Evolutionary conservation across 73 alveolate species (phyloP).

Genomic region (Paramecium sonneborni): DNA sequence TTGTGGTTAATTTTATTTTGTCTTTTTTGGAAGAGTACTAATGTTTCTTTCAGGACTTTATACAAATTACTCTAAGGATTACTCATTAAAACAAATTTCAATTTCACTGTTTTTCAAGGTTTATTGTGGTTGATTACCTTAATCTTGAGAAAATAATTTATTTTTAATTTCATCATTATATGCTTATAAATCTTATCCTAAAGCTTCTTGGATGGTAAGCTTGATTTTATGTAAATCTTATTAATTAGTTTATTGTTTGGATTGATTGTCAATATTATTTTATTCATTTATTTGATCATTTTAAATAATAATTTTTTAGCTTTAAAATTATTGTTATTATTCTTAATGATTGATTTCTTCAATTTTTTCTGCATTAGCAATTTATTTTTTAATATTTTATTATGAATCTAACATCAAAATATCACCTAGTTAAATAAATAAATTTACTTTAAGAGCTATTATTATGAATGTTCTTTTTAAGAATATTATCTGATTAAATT

Average conservation of each 20-base stretch:
- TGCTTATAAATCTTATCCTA: neutral
- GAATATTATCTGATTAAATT: neutral
- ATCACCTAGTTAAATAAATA: neutral
- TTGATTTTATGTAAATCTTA: neutral
- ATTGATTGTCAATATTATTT: neutral
- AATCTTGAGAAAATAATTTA: neutral
- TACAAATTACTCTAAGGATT: neutral
- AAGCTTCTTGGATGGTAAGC: neutral
- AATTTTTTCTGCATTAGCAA: neutral
- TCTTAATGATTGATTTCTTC: neutral
- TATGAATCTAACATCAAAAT: neutral
- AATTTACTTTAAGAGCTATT: neutral
- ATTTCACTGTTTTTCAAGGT: neutral
- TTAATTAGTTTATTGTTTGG: neutral
- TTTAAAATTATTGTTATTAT: neutral
- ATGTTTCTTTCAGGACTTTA: neutral
- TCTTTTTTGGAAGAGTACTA: neutral
- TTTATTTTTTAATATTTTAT: neutral
- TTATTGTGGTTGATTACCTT: neutral
- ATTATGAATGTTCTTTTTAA: neutral
- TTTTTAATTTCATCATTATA: neutral
- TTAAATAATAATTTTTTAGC: neutral
- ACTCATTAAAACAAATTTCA: neutral
- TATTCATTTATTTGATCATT: neutral
- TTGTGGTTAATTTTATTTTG: neutral